Conservation (phyloP, 768 basidiomycete species). For the Boletus huronensis region DNA sequence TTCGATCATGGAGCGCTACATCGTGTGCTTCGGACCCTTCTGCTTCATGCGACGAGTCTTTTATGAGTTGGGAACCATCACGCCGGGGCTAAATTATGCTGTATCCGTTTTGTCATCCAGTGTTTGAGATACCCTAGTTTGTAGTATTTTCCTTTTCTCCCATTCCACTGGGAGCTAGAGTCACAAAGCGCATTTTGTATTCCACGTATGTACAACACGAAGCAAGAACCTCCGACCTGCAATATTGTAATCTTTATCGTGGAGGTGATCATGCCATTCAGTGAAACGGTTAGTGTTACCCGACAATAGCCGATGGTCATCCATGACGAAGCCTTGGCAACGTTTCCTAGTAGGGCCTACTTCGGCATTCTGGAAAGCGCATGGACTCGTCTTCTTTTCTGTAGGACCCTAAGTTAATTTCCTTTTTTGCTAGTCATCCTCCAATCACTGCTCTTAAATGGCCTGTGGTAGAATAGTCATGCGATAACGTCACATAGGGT, state of each 20-base stretch:
- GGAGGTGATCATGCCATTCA: not conserved
- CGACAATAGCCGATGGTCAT: no score
- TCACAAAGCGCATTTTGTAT: not conserved
- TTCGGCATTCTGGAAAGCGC: no score
- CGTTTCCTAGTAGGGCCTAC: not conserved
- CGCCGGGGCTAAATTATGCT: slow-evolving; percentile 28
- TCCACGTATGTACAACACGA: slow-evolving; percentile 1
- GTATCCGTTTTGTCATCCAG: not conserved
- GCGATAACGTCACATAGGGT: no score
- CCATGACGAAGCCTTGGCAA: not conserved
- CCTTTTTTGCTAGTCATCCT: no score
- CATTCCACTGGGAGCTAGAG: not conserved
- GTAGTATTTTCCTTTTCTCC: not conserved
- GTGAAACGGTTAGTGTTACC: no score
- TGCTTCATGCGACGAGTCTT: slow-evolving; percentile 48
- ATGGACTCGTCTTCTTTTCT: no score
- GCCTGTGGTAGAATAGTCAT: no score
- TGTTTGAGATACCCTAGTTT: not conserved
- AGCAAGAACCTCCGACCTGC: not conserved
- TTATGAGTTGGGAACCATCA: slow-evolving; percentile 61
- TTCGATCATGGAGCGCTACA: slow-evolving; percentile 18
- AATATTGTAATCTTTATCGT: no score
- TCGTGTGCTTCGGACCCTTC: slow-evolving; percentile 27
- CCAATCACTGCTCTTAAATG: no score
- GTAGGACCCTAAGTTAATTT: no score